Percentiles rank a stretch among this genome's conserved stretches.
These are phyloP conservation scores for Zymoseptoria brevis DNA, from an alignment of 2,329 filamentous ascomycete species.

Conservation along the genomic window DNA sequence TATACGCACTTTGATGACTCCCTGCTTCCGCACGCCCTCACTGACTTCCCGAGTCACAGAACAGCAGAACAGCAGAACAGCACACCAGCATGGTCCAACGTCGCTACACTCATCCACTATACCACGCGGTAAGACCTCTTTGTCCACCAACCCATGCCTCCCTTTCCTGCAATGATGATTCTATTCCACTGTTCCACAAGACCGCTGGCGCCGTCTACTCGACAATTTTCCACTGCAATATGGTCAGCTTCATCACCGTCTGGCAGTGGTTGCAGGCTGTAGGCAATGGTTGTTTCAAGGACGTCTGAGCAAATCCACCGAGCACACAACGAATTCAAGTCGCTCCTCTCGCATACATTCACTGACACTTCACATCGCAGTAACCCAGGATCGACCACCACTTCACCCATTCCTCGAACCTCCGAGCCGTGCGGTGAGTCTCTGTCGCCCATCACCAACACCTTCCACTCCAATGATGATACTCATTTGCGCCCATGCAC, in stretches of 20 bases:
- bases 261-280: neutral
- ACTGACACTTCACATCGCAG: neutral
- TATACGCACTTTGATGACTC: neutral
- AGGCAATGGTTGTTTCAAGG: neutral
- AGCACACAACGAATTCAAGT: neutral
- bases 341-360: neutral
- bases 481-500: neutral
- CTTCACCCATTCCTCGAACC: neutral
- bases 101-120: neutral
- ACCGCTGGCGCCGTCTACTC: neutral
- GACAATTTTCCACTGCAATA: neutral
- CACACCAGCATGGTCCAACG: too few species aligned
- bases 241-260: neutral
- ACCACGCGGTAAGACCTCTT: neutral
- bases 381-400: neutral
- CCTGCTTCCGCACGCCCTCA: neutral
- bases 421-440: neutral
- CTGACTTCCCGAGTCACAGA: neutral
- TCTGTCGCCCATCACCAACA: neutral
- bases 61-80: neutral
- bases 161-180: neutral
- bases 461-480: neutral
- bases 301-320: neutral
- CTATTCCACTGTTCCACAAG: neutral
- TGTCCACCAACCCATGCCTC: neutral